Base-by-base conservation (phyloP, 2,329 filamentous ascomycete species). In the Aspergillus sp. region DNA sequence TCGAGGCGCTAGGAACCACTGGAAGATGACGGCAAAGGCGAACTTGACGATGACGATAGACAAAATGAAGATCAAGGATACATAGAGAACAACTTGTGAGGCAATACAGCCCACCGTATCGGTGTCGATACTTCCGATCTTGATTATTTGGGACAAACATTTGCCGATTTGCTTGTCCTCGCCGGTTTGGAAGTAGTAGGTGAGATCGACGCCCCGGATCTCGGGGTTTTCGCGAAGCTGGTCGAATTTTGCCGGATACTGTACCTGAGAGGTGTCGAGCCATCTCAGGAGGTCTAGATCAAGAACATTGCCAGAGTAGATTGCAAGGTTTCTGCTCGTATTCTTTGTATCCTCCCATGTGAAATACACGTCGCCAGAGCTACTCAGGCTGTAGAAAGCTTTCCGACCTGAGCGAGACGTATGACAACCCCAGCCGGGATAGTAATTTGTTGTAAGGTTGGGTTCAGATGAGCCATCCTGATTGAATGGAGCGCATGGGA, bases 61-160 rank as follows among this genome's bases (percentile, higher is more conserved):
- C 59, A 99, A 78, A 76, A 99, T 99, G 74, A 99, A 90, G 54
- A 89, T 86, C 62, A 99, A 80, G 4, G 93, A 96, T 52, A 96
- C 88, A 71, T 99, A 99, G 44, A 99, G 86, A 3, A 99, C 95
- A 24, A 99, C 93, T 77, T 96, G 90, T 63, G 93, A 96, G 2
- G 95, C 95, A 73, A 99, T 99, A 78, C 95, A 99, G 15, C 95
- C 95, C 49, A 99, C 90, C 6, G 91, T 96, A 67, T 96, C 93
- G 0, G 95, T 98, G 69, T 99, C 96, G 59, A 99, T 89, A 12
- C 90, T 93, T 58, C 95, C 95, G 52, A 99, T 95, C 74, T 93
- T 96, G 83, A 96, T 91, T 63, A 96, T 96, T 69, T 99, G 88
- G 61, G 92, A 86, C 62, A 99, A 86, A 74, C 95, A 99, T 71